Percentiles rank a stretch among this genome's conserved stretches.
Conservation (phyloP, 805 yeast species). For the Metschnikowia vanudenii region DNA sequence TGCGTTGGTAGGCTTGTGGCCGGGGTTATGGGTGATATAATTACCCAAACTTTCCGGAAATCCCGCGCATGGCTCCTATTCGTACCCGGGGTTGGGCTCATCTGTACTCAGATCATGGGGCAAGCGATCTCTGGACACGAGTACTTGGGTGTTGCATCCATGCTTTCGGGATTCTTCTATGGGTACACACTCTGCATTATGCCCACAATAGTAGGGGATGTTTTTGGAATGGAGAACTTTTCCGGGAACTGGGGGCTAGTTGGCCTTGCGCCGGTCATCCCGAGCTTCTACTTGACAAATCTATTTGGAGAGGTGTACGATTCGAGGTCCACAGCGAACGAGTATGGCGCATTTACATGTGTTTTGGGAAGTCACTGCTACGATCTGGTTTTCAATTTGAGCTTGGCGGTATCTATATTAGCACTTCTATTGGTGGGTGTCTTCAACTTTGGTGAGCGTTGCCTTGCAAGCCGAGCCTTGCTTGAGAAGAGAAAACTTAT, state of each 20-base stretch:
- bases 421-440: slow-evolving; percentile 22
- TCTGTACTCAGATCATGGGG: slow-evolving; percentile 53
- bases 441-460: slow-evolving; percentile 17
- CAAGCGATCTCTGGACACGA: slow-evolving; percentile 30
- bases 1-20: slow-evolving; percentile 63
- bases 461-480: slow-evolving; percentile 5
- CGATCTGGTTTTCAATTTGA: slow-evolving; percentile 40
- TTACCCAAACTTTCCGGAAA: slow-evolving; percentile 43
- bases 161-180: slow-evolving; percentile 66
- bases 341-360: slow-evolving; percentile 24
- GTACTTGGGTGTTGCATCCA: slow-evolving; percentile 49
- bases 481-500: slow-evolving; percentile 1
- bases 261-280: slow-evolving; percentile 62
- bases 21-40: slow-evolving; percentile 64
- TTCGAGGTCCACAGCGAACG: slow-evolving; percentile 27
- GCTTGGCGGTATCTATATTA: slow-evolving; percentile 33
- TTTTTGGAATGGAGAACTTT: slow-evolving; percentile 66
- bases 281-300: slow-evolving; percentile 58
- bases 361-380: slow-evolving; percentile 33
- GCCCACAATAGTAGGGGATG: slow-evolving; percentile 75
- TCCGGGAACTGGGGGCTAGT: slow-evolving; percentile 74
- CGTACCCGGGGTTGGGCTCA: slow-evolving; percentile 48
- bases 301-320: slow-evolving; percentile 68
- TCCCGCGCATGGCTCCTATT: slow-evolving; percentile 56
- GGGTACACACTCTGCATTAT: slow-evolving; percentile 70